Base-by-base conservation (phyloP, 2,329 filamentous ascomycete species). In the Fusarium redolens region DNA sequence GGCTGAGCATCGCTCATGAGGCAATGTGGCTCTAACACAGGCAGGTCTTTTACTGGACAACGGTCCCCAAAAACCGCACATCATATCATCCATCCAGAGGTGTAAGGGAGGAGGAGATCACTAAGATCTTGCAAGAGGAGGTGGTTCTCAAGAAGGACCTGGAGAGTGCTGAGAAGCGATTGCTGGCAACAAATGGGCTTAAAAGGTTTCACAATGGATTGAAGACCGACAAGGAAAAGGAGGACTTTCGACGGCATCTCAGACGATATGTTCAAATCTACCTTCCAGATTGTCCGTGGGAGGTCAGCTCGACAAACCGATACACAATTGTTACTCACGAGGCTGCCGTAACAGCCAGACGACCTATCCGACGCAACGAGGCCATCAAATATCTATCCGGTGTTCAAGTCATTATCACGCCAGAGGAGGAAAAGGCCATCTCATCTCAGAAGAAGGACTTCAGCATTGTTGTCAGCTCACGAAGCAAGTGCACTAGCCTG, bases 221-320 rank as follows among this genome's bases (percentile, higher is more conserved):
- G 33, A 91, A 88, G 76, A 93, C 92, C 4, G 88, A 91, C 59
- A 92, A 92, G 76, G 95, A 98, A 80, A 93, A 92, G 82, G 92
- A 95, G 51, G 94, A 97, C 81, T 98, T 98, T 80, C 89, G 89
- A 72, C 89, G 90, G 31, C 96, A 99, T 80, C 85, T 98, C 72
- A 92, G 92, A 73, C 94, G 95, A 77, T 99, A 99, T 82, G 91
- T 97, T 80, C 92, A 93, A 72, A 96, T 98, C 71, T 98, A 98
- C 83, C 87, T 96, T 44, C 93, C 95, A 7, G 96, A 98, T 76
- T 98, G 94, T 78, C 94, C 96, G 1, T 98, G 96, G 83, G 96
- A 99, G 81, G 95, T 99, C 57, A 88, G 84, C 75, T 92, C 93
- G 22, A 98, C 96, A 40, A 98, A 98, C 81, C 92, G 96, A 60